Percentiles rank a stretch among this genome's conserved stretches.
Evolutionary conservation across 441 rosid species (phyloP).

Genomic region (Aleurites moluccanus): DNA sequence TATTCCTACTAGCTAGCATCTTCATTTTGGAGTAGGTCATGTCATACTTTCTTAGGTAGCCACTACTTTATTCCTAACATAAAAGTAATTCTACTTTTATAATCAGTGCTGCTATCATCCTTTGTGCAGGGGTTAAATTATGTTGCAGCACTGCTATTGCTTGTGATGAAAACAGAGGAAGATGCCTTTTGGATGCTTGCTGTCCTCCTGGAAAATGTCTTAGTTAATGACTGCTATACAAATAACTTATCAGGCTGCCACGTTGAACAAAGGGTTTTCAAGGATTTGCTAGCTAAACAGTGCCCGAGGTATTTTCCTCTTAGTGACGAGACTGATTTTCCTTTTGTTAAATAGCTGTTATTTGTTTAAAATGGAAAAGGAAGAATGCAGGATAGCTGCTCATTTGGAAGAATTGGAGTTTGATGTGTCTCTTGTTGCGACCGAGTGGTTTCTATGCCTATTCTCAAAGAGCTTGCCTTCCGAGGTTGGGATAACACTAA

Average conservation of each 20-base stretch:
- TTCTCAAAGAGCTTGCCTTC: constrained; percentile 98
- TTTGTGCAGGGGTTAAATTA: constrained; percentile 82
- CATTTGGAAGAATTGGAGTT: constrained; percentile 90
- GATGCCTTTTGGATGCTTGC: constrained; percentile 99
- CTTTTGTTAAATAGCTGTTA: constrained; percentile 5
- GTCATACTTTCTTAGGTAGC: neutral
- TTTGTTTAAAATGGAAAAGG: constrained; percentile 14
- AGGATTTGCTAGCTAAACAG: constrained; percentile 79
- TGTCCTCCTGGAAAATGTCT: constrained; percentile 86
- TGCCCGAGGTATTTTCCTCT: constrained; percentile 86
- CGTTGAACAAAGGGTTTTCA: constrained; percentile 95
- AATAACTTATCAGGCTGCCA: constrained; percentile 94
- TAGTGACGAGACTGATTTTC: neutral
- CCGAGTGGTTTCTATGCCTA: constrained; percentile 98
- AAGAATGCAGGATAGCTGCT: constrained; percentile 68
- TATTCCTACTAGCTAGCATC: neutral
- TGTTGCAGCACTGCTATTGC: constrained; percentile 88
- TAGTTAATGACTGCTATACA: constrained; percentile 95
- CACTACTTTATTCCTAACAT: constrained; percentile 1
- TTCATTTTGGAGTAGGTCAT: neutral
- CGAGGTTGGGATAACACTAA: constrained; percentile 54
- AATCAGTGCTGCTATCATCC: constrained; percentile 10
- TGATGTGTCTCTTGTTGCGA: constrained; percentile 96
- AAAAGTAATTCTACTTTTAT: neutral
- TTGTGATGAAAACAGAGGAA: constrained; percentile 99